phyloP scores from a whole-genome alignment of 1,284 basidiomycete species.

The Apiotrichum sp. region DNA sequence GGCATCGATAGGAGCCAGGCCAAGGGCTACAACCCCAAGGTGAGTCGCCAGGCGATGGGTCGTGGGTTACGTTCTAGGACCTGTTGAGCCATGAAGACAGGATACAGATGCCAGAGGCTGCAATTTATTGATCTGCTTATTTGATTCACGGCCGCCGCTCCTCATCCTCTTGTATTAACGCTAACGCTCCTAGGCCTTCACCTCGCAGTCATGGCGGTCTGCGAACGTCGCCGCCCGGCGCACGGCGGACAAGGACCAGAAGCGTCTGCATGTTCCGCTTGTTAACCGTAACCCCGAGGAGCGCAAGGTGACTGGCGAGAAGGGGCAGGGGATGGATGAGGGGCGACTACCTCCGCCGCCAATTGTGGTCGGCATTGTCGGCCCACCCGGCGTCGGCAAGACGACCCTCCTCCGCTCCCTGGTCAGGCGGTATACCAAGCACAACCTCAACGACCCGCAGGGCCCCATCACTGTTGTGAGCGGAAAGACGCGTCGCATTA shows the following conservation, averaged over 20 bases:
- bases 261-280: constrained; percentile 88
- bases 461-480: constrained; percentile 94
- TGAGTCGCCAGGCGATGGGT: constrained; percentile 35
- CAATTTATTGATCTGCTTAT: too few relatives aligned
- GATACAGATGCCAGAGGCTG: too few relatives aligned
- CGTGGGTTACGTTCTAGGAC: too few relatives aligned
- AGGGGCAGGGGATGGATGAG: constrained; percentile 45
- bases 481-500: constrained; percentile 83
- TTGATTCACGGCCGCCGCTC: too few relatives aligned
- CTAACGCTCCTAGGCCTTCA: constrained; percentile 60
- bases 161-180: neutral
- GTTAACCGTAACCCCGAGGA: constrained; percentile 91
- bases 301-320: constrained; percentile 46
- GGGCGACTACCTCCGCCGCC: constrained; percentile 66
- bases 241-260: constrained; percentile 90
- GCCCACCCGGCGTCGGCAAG: constrained; percentile 95
- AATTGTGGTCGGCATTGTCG: constrained; percentile 92
- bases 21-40: constrained; percentile 86
- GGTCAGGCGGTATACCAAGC: constrained; percentile 88
- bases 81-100: too few relatives aligned
- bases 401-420: constrained; percentile 89
- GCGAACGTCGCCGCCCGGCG: constrained; percentile 84
- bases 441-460: constrained; percentile 80
- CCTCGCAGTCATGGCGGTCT: constrained; percentile 77
- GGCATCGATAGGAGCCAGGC: constrained; percentile 54